These are phyloP conservation scores for Suillus sp. DNA, from an alignment of 768 basidiomycete genomes.

Conservation along the genomic window DNA sequence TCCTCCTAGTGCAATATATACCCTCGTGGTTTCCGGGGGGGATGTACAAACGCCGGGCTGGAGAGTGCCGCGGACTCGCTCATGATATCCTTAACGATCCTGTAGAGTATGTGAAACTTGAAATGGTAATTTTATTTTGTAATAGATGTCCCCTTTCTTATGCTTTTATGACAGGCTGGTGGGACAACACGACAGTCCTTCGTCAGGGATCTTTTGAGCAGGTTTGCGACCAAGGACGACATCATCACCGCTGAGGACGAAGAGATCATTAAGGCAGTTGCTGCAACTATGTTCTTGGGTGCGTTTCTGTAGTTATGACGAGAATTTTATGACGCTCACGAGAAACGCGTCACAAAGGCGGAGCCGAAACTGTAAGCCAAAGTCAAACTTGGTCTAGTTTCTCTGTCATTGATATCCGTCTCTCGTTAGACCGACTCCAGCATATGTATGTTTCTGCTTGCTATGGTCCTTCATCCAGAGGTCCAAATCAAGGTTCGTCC, in stretches of 20 bases:
- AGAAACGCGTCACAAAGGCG: conserved; percentile 18
- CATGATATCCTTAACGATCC: conserved; percentile 25
- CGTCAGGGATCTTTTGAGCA: conserved; percentile 19
- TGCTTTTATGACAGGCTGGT: conserved; percentile 14
- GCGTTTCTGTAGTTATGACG: not conserved
- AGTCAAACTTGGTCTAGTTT: not conserved
- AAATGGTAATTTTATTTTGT: conserved; percentile 21
- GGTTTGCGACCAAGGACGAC: conserved; percentile 9
- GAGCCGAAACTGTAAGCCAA: conserved; percentile 29
- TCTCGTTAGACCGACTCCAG: conserved; percentile 19
- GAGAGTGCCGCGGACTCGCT: conserved; percentile 24
- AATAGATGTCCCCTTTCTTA: not conserved
- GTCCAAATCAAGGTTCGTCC: conserved; percentile 25
- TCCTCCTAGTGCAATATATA: conserved; percentile 23
- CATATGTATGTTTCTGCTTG: conserved; percentile 32
- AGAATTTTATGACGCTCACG: not conserved
- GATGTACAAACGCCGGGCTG: conserved; percentile 23
- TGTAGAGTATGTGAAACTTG: conserved; percentile 24
- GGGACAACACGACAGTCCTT: conserved; percentile 27
- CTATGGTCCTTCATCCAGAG: conserved; percentile 37
- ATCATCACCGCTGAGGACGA: conserved; percentile 8
- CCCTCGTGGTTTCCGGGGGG: conserved; percentile 39
- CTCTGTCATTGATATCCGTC: not conserved
- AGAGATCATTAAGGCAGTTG: conserved; percentile 27
- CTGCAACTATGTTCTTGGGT: conserved; percentile 27